Evolutionary conservation across 768 basidiomycete species (phyloP), one percentile per base, ranked within the genome.

Genomic region (Dentipellis fragilis): DNA sequence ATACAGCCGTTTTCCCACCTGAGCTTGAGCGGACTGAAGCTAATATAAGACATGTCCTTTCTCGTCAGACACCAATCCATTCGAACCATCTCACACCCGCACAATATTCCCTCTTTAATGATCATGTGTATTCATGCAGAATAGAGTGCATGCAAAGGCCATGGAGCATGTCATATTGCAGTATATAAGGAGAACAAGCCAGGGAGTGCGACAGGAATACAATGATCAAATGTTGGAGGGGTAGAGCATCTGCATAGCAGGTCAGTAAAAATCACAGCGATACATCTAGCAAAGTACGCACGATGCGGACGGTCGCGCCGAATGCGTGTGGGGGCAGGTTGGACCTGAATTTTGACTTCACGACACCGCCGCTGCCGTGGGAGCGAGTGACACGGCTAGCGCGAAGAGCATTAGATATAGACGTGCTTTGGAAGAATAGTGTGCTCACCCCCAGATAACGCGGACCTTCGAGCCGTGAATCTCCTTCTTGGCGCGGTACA

Each of bases 301-400:
- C 92, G 72, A 95, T 79, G 70, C 93, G 87, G 70, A 93, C 87
- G 66, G 81, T 80, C 55, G 93, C 93, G 73, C 94, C 95, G 71
- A 98, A 96, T 58, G 88, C 82, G 65, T 87, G 87, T 60, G 95
- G 91, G 63, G 95, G 94, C 63, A 98, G 85, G 81, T 98, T 98
- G 66, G 83, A 82, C 61, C 80, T 78, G 83, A 97, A 97, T 80
- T 96, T 96, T 74, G 90, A 85, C 75, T 94, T 93, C 65, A 97
- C 94, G 65, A 93, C 91, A 68, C 95, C 95, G 62, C 85, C 89
- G 72, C 83, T 87, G 63, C 96, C 94, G 73, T 97, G 93, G 63
- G 93, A 81, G 67, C 93, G 87, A 58, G 93, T 93, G 61, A 95
- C 84, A 65, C 93, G 91, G 67, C 92, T 91, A 52, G 17, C 21